Conservation (phyloP, 2,329 filamentous ascomycete species). For the Periconia macrospinosa region DNA sequence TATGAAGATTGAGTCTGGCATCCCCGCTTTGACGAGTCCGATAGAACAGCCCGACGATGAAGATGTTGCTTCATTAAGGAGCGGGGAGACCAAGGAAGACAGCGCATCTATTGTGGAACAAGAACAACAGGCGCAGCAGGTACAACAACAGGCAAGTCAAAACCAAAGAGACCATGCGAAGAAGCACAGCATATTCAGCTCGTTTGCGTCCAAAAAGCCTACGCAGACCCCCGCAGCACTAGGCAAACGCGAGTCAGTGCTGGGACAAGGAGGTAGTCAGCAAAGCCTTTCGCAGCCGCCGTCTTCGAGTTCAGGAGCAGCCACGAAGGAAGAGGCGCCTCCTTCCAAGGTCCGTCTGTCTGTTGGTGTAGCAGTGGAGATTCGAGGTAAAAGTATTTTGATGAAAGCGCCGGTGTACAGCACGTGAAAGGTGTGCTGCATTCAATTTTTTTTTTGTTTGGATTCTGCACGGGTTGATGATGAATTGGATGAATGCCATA, state of each 20-base stretch:
- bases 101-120: slow-evolving; percentile 30
- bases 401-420: slow-evolving; percentile 54
- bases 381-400: slow-evolving; percentile 52
- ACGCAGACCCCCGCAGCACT: slow-evolving; percentile 30
- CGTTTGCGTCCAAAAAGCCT: slow-evolving; percentile 44
- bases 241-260: slow-evolving; percentile 44
- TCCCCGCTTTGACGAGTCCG: slow-evolving; percentile 50
- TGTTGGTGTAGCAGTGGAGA: slow-evolving; percentile 51
- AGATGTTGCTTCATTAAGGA: slow-evolving; percentile 43
- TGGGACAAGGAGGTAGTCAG: slow-evolving; percentile 41
- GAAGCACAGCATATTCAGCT: slow-evolving; percentile 48
- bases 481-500: slow-evolving; percentile 13
- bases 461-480: not conserved
- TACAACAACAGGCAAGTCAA: slow-evolving; percentile 13
- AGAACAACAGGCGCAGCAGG: slow-evolving; percentile 37
- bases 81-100: slow-evolving; percentile 38
- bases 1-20: slow-evolving; percentile 79
- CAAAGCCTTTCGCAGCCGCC: slow-evolving; percentile 36
- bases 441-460: not conserved
- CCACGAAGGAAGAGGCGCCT: slow-evolving; percentile 42
- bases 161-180: slow-evolving; percentile 31
- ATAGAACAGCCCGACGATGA: slow-evolving; percentile 46
- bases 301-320: slow-evolving; percentile 45
- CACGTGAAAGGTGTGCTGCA: slow-evolving; percentile 21
- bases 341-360: slow-evolving; percentile 52